A percentile compares a stretch with the other conserved stretches of the same genome.
Conservation (phyloP, 1,139 yeast species). For the Geotrichum restrictum region DNA sequence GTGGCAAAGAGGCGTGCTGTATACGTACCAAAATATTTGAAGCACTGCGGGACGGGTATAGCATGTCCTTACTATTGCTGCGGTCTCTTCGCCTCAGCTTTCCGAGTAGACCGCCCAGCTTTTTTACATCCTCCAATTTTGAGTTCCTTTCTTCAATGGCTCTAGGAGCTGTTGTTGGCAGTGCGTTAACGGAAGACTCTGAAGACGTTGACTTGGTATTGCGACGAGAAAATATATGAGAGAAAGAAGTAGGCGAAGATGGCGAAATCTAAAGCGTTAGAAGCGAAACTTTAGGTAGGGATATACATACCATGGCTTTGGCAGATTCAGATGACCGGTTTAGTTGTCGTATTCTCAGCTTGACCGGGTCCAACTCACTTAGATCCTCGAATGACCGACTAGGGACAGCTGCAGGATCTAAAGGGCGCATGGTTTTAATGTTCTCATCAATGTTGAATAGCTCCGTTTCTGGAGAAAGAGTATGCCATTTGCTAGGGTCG, state of each 20-base stretch:
- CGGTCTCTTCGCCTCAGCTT: conserved; percentile 18
- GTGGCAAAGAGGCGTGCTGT: not conserved
- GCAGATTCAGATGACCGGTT: not conserved
- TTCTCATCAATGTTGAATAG: conserved; percentile 4
- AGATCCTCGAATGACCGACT: conserved; percentile 16
- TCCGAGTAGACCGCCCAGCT: conserved; percentile 18
- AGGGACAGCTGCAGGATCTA: conserved; percentile 1
- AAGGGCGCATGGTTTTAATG: not conserved
- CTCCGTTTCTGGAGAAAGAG: conserved; percentile 2
- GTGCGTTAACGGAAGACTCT: conserved; percentile 42
- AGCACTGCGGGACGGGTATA: conserved; percentile 17
- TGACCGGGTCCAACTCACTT: conserved; percentile 12
- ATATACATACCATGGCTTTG: conserved; percentile 2
- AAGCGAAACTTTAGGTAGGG: not conserved
- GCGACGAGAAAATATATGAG: conserved; percentile 54
- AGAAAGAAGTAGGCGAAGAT: conserved; percentile 42
- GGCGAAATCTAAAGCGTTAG: conserved; percentile 33
- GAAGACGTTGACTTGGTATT: conserved; percentile 57
- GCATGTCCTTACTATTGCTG: conserved; percentile 12
- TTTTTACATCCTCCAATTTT: conserved; percentile 14
- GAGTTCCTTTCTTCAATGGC: conserved; percentile 4
- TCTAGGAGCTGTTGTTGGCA: conserved; percentile 5
- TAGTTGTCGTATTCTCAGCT: conserved; percentile 8
- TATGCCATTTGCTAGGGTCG: conserved; percentile 1
- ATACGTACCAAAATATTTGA: conserved; percentile 18